Evolutionary conservation across 208 protist genomes (phyloP).

Genomic region (Vickermania spadyakhi): DNA sequence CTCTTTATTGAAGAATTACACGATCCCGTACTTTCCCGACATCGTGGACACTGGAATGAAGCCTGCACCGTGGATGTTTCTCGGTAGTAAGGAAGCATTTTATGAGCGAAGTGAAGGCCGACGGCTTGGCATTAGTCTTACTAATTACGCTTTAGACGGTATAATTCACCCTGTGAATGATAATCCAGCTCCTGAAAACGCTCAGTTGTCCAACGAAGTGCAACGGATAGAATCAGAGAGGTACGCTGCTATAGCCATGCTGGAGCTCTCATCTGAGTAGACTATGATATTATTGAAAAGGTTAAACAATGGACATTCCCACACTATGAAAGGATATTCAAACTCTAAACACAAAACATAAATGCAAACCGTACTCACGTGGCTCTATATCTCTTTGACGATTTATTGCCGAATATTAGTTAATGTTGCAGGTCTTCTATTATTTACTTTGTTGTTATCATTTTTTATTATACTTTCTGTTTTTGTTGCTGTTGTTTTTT

Average conservation of each 20-base stretch:
- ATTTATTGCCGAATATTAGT: too few species aligned
- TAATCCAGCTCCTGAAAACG: constrained; percentile 43
- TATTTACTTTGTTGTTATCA: too few species aligned
- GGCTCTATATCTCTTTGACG: too few species aligned
- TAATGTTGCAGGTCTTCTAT: too few species aligned
- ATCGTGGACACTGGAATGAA: constrained; percentile 80
- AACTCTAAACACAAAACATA: too few species aligned
- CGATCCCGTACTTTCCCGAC: constrained; percentile 86
- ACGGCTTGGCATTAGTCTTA: constrained; percentile 45
- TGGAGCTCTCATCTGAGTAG: constrained; percentile 29
- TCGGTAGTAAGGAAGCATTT: constrained; percentile 74
- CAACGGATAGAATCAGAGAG: constrained; percentile 30
- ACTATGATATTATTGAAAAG: background rate
- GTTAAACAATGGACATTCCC: background rate
- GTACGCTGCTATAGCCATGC: constrained; percentile 64
- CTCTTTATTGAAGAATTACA: constrained; percentile 58
- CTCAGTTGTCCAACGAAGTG: constrained; percentile 48
- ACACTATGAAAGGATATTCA: too few species aligned
- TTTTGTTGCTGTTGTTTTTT: too few species aligned
- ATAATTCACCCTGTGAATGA: constrained; percentile 41
- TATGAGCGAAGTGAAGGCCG: constrained; percentile 56
- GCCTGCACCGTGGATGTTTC: constrained; percentile 74
- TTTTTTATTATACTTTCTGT: too few species aligned
- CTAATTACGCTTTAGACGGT: constrained; percentile 39
- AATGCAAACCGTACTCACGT: too few species aligned